Percentiles rank a stretch among this genome's conserved stretches.
These are phyloP conservation scores for Telopea speciosissima DNA, from an alignment of 177 flowering plant species.

Conservation along the genomic window DNA sequence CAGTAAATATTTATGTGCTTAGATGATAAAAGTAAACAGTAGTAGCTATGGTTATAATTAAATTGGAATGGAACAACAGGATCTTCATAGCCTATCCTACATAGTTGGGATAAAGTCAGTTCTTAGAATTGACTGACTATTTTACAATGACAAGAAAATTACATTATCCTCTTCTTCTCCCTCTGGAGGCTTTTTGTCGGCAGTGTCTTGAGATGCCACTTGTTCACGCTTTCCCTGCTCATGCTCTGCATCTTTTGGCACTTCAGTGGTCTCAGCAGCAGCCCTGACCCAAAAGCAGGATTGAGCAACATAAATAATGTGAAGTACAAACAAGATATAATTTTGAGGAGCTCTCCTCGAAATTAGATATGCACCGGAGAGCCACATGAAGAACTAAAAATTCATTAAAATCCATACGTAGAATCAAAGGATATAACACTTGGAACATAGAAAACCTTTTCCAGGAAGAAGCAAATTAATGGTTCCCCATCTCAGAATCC, in stretches of 20 bases:
- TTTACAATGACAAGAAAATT: background rate
- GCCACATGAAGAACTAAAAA: background rate
- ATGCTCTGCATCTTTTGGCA: constrained; percentile 8
- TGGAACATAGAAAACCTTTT: too few relatives aligned
- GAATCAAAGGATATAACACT: too few relatives aligned
- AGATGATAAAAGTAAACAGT: too few relatives aligned
- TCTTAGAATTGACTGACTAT: background rate
- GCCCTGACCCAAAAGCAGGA: constrained; percentile 15
- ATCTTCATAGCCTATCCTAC: too few relatives aligned
- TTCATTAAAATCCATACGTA: background rate
- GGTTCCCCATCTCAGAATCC: too few relatives aligned
- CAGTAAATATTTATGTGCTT: background rate
- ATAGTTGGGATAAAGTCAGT: too few relatives aligned
- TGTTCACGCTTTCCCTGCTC: constrained; percentile 14
- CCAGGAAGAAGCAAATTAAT: too few relatives aligned
- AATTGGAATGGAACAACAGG: too few relatives aligned
- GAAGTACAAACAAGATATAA: background rate
- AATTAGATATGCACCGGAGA: background rate
- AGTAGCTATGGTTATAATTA: too few relatives aligned
- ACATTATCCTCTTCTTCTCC: constrained; percentile 28
- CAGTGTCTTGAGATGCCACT: constrained; percentile 10
- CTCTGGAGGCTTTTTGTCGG: constrained; percentile 17
- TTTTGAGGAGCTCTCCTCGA: too few relatives aligned
- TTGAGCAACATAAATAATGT: background rate
- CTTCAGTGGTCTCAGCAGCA: constrained; percentile 18